These are phyloP conservation scores for Mrakia blollopis DNA, from an alignment of 768 basidiomycete genomes.

Conservation along the genomic window DNA sequence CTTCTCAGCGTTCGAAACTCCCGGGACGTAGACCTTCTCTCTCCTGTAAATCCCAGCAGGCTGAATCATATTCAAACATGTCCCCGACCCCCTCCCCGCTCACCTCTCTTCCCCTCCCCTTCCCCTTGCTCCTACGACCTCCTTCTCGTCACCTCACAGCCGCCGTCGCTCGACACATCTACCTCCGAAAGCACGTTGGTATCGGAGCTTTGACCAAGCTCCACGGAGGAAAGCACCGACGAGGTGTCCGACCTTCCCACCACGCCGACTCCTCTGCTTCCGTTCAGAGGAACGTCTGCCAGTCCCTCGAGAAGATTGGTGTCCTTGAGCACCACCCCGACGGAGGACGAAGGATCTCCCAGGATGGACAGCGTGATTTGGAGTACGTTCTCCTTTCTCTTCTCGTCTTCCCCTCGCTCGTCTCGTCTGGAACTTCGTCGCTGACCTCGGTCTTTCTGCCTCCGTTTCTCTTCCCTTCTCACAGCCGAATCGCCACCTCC, in stretches of 20 bases:
- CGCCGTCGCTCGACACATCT: slow-evolving; percentile 96
- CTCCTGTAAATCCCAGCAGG: slow-evolving; percentile 12
- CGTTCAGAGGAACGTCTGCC: slow-evolving; percentile 92
- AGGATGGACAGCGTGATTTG: slow-evolving; percentile 70
- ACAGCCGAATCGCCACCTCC: slow-evolving; percentile 49
- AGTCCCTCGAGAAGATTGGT: slow-evolving; percentile 97
- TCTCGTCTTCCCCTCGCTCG: background rate
- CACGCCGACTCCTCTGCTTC: slow-evolving; percentile 79
- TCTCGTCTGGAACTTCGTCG: slow-evolving; percentile 36
- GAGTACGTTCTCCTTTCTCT: slow-evolving; percentile 3
- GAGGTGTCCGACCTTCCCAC: slow-evolving; percentile 94
- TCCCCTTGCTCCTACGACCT: slow-evolving; percentile 30
- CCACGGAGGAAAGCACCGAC: slow-evolving; percentile 90
- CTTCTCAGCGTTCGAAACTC: background rate
- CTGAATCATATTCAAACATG: slow-evolving; percentile 27
- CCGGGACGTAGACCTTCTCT: background rate
- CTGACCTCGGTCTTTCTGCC: slow-evolving; percentile 57
- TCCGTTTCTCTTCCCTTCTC: background rate
- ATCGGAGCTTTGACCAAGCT: slow-evolving; percentile 85
- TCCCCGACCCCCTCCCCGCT: slow-evolving; percentile 37
- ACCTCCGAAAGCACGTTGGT: slow-evolving; percentile 96
- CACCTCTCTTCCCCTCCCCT: slow-evolving; percentile 35
- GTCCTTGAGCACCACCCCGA: slow-evolving; percentile 90
- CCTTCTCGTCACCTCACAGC: slow-evolving; percentile 51
- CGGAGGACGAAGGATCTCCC: slow-evolving; percentile 91